Conservation (phyloP, 805 yeast species). For the Ogataea glucozyma region DNA sequence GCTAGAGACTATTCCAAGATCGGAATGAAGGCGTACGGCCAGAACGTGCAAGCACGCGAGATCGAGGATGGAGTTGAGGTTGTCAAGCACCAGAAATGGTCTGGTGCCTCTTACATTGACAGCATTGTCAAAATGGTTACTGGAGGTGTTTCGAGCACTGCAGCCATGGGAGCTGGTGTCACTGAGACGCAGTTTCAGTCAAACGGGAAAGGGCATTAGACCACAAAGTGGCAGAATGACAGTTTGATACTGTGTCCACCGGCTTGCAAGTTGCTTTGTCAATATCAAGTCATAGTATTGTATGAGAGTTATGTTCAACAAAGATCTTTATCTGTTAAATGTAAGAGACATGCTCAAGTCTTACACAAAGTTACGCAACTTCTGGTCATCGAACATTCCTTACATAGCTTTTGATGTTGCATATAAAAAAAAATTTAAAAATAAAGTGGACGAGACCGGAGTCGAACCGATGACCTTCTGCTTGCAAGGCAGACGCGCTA, state of each 20-base stretch:
- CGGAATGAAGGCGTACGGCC: conserved; percentile 97
- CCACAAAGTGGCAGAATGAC: no score
- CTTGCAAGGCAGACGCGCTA: conserved; percentile 82
- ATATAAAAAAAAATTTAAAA: neutral
- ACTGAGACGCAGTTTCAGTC: conserved; percentile 91
- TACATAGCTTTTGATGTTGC: no score
- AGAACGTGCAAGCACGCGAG: conserved; percentile 81
- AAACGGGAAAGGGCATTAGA: conserved; percentile 15
- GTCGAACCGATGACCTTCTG: conserved; percentile 77
- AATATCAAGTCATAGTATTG: no score
- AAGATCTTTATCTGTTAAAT: no score
- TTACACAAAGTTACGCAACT: no score
- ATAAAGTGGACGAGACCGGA: conserved; percentile 67
- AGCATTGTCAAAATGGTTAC: conserved; percentile 84
- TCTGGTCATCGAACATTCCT: no score
- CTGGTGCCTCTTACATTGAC: conserved; percentile 97
- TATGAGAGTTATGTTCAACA: no score
- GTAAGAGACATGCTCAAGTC: no score
- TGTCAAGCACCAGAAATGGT: conserved; percentile 98
- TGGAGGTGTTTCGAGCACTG: conserved; percentile 93
- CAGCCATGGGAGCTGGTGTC: conserved; percentile 98
- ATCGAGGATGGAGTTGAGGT: conserved; percentile 89
- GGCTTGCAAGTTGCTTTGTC: no score
- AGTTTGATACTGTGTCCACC: no score
- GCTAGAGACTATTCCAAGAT: conserved; percentile 72